Evolutionary conservation across 2,329 filamentous ascomycete species (phyloP), one percentile per base, ranked within the genome.

Genomic region (Talaromyces piceae): DNA sequence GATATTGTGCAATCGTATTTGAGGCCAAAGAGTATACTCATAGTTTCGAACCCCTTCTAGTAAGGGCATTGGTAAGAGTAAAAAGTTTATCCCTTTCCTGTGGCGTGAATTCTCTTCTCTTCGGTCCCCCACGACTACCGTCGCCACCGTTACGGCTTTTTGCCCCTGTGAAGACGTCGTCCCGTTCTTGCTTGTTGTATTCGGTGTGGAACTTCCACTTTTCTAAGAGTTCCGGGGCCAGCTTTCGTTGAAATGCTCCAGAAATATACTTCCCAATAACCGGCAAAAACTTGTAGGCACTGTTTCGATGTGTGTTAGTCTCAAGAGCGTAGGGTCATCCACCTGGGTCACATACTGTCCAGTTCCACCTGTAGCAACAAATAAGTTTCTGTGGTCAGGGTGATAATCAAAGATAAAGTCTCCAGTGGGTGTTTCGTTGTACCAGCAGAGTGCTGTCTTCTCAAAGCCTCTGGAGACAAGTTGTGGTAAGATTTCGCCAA

Each of bases 331-430:
- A 2, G 16, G 20, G 5, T 4, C 13, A 27, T 13, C 18, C 1
- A n/a, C 12, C 5, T 0, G 13, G 6, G 22, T 12, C 5, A 58
- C 63, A 56, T 58, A 65, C 62, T 64, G 63, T 50, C 61, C 63
- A 41, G 57, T 65, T 4, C 62, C 63, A 6, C 61, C 63, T 1
- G 60, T 62, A 1, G 60, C 61, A 41, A 65, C 57, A 37, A 65
- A 64, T 31, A 65, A 33, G 13, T 63, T 64, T 45, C 56, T 65
- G 65, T 77, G 78, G 8, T 74, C 69, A 0, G 84, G 83, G 58
- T 87, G 83, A 64, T 81, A 83, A 60, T 83, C 80, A 53, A 86
- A 74, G 45, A 88, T 72, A 69, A 85, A 88, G 59, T 87, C 81
- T 4, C 79, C 83, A 3, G 79, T 81, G 2, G 79, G 74, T 22